A percentile compares a stretch with the other conserved stretches of the same genome.
Evolutionary conservation across 257 asterid species (phyloP).

Genomic region (Orobanche coerulescens): DNA sequence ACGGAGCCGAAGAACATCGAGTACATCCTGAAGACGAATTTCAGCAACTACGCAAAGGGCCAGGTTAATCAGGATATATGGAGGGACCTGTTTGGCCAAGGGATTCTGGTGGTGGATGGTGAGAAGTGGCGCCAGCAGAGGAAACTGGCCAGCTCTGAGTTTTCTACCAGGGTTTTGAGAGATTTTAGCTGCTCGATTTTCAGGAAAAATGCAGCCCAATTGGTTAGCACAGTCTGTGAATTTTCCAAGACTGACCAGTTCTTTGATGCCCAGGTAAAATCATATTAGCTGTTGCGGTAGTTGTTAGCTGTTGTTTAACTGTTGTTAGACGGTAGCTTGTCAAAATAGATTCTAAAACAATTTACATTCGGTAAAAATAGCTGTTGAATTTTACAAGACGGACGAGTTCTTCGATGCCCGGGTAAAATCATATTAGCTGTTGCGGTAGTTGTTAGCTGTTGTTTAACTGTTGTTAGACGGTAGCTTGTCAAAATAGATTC

Average conservation of each 20-base stretch:
- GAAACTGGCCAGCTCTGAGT: constrained; percentile 65
- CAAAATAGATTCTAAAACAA: too few relatives aligned
- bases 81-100: constrained; percentile 52
- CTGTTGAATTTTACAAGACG: too few relatives aligned
- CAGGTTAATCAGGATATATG: constrained; percentile 36
- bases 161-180: constrained; percentile 57
- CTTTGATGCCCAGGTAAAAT: constrained; percentile 63
- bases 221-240: constrained; percentile 31
- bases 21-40: constrained; percentile 50
- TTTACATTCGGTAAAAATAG: too few relatives aligned
- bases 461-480: too few relatives aligned
- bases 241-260: constrained; percentile 25
- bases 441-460: too few relatives aligned
- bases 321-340: too few relatives aligned
- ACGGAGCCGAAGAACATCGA: constrained; percentile 47
- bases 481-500: too few relatives aligned
- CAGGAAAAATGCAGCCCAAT: constrained; percentile 41
- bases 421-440: too few relatives aligned
- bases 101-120: constrained; percentile 65
- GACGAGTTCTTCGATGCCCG: too few relatives aligned
- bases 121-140: constrained; percentile 73
- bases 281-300: too few relatives aligned
- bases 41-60: constrained; percentile 45
- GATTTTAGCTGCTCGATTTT: constrained; percentile 63
- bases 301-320: too few relatives aligned